Evolutionary conservation across 768 basidiomycete genomes (phyloP), one percentile per base, ranked within the genome.

Genomic region (Russula virescens): DNA sequence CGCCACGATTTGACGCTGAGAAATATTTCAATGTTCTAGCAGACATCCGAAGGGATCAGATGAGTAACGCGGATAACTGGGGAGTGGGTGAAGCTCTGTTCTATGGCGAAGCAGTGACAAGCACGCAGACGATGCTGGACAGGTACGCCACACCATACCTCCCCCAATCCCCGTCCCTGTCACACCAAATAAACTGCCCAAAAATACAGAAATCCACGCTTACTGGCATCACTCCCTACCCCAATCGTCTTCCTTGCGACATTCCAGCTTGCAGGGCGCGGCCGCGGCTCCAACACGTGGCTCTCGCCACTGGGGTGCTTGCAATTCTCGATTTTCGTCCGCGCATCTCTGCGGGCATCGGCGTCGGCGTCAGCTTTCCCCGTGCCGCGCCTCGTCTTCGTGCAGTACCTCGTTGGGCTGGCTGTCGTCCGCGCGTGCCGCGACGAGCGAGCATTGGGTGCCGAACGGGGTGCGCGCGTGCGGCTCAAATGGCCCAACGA

Each of bases 401-500:
- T 95, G 11, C 97, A 99, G 70, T 98, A 99, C 72, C 81, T 99
- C 5, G 90, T 89, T 64, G 89, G 88, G 0, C 77, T 98, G 45
- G 94, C 94, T 1, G 87, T 98, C n/a, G 84, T 87, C 19, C 88
- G 94, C 67, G 94, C 89, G 1, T 91, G 91, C 67, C 81, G 86
- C 53, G 80, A 85, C 2, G 75, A 76, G 2, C 75, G 68, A 11
- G 79, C 86, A n/a, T 77, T 87, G 0, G 83, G 63, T 7, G 60
- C 49, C 25, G 72, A 60, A 38, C 78, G 75, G 55, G 86, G 83
- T 14, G 75, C 83, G 2, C 78, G 78, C 16, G 82, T 97, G 13
- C 79, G 86, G 45, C 76, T 98, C 26, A 98, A 98, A 73, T 98
- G 97, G 97, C 97, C 96, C 21, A 98, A 98, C 69, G 97, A 98